Evolutionary conservation across 2,329 filamentous ascomycete species (phyloP), one percentile per base, ranked within the genome.

Genomic region (Alternaria sp.): DNA sequence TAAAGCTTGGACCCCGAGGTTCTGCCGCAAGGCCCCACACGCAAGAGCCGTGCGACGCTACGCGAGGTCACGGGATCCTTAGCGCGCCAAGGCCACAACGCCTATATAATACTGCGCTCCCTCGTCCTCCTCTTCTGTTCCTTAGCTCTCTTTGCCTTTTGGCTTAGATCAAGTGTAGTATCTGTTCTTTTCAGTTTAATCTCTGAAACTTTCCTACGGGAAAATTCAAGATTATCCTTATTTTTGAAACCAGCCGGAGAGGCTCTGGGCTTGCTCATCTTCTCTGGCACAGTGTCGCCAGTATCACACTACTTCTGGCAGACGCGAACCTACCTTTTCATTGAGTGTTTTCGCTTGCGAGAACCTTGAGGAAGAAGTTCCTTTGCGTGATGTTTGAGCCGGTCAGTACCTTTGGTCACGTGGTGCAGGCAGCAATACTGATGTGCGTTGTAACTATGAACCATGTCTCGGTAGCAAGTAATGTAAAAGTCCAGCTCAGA

Each of bases 301-400:
- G 61, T 69, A 64, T 66, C 59, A 32, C 68, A 69, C 68, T 71
- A 66, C 46, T 28, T 68, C 60, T 28, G 52, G 58, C 59, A 22
- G 62, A 69, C 62, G 67, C 68, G 62, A 38, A 38, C 34, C 14
- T 36, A 69, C 56, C 64, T 87, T 87, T 89, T 89, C 87, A 86
- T 89, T 87, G 81, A 82, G 70, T 65, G 74, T 76, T 76, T 72
- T 81, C 83, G 86, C 83, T 83, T 80, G 69, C 81, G 81, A 79
- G 77, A 75, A 80, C 70, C 75, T 85, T 83, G 85, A 87, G 81
- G 88, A 89, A 89, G 86, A 83, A 34, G 25, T 40, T 18, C 8
- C 8, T 40, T n/a, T 38, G 16, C 0, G 16, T 38, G 11, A 11
- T 11, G 11, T 12, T 12, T 12, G 10, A 30, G 10, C 2, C 0